Evolutionary conservation across 345 rosid species (phyloP), one percentile per base, ranked within the genome.

Genomic region (Bretschneidera sinensis): DNA sequence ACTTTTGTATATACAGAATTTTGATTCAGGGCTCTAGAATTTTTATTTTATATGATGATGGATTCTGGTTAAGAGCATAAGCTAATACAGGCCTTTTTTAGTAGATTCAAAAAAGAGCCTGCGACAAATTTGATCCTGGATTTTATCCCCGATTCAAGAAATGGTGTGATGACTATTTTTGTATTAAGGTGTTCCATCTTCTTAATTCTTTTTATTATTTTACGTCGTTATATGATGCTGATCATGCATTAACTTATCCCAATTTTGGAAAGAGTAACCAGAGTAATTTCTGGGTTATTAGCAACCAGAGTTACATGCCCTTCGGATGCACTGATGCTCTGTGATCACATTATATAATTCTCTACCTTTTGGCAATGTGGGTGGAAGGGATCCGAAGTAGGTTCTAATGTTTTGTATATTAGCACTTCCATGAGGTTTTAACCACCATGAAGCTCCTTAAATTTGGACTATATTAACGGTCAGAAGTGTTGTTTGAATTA

Each of bases 161-260:
- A 73, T 94, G 97, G 96, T 94, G 99, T 31, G 99, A 88, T 70
- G 95, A 94, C 74, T 90, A 90, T 71, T 94, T 94, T 63, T 94
- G 78, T 71, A 86, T 94, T 55, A 86, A 84, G 96, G 97, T 94
- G 66, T 53, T 51, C 18, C 48, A 47, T n/a, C n/a, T n/a, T n/a
- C n/a, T n/a, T n/a, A n/a, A n/a, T n/a, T n/a, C n/a, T n/a, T n/a
- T n/a, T n/a, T n/a, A n/a, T n/a, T n/a, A n/a, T n/a, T n/a, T n/a
- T n/a, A n/a, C n/a, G n/a, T n/a, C 10, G 45, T 39, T 13, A 39
- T 39, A 13, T 14, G 11, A 13, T 39, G 4, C 16, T 39, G 45
- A 13, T 14, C 1, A 7, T 39, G 11, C 11, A 39, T 11, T 39
- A 39, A 7, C 11, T 39, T 7, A 39, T 39, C 10, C 45, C 10